Conservation (phyloP, 106 monocot species). For the Alisma plantagoaquatica region DNA sequence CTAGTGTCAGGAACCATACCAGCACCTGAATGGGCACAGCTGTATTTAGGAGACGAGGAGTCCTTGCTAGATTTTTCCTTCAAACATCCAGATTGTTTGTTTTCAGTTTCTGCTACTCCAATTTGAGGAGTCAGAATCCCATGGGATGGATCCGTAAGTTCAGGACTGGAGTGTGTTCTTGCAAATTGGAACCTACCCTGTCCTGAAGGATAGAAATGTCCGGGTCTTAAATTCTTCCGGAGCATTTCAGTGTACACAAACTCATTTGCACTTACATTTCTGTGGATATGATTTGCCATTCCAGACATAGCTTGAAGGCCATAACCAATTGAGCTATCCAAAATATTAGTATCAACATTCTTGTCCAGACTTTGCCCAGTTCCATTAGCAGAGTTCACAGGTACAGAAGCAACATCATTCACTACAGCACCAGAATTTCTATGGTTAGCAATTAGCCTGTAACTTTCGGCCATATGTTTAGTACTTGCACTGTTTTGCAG, state of each 20-base stretch:
- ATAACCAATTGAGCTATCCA: conserved; percentile 22
- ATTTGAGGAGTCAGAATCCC: conserved; percentile 20
- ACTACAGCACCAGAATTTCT: conserved; percentile 8
- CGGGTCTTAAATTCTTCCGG: conserved; percentile 28
- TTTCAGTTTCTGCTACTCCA: conserved; percentile 30
- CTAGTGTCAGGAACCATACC: conserved; percentile 26
- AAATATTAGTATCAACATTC: conserved; percentile 5
- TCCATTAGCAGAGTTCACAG: conserved; percentile 9
- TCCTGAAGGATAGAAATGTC: conserved; percentile 19
- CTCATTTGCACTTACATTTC: conserved; percentile 18
- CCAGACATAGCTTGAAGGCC: conserved; percentile 11
- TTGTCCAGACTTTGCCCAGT: conserved; percentile 16
- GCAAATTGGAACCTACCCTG: conserved; percentile 44
- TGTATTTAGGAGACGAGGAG: conserved; percentile 26
- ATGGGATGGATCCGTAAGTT: conserved; percentile 41
- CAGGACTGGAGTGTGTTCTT: conserved; percentile 82
- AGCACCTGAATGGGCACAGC: conserved; percentile 27
- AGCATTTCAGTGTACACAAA: conserved; percentile 18
- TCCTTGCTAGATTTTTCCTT: conserved; percentile 31
- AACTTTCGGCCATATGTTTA: conserved; percentile 11
- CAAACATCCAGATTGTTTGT: conserved; percentile 15
- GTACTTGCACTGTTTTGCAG: conserved; percentile 1
- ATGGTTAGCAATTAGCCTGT: conserved; percentile 3
- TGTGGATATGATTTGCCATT: conserved; percentile 25
- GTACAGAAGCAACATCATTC: conserved; percentile 9